Base-by-base conservation (phyloP, 2,329 filamentous ascomycete species). In the Phyllosticta paracitricarpa region DNA sequence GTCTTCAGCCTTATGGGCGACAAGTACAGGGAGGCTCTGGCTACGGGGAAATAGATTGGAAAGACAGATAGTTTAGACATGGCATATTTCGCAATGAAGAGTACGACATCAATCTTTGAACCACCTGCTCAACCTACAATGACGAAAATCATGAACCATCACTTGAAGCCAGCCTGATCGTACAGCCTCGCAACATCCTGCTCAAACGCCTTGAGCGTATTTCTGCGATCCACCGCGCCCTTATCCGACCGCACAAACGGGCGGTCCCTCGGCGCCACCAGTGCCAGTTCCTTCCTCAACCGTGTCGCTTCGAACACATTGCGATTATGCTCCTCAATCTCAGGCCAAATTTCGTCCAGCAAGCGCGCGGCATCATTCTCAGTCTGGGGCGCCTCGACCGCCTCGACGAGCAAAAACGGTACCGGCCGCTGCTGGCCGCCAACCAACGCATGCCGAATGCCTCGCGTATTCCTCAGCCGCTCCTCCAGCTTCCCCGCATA, bases 21-120 rank as follows among this genome's bases (percentile, higher is more conserved):
- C 14, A 68, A 65, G 59, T 76, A 75, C 63, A 68, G 68, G 59
- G 66, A 71, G 58, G 60, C 70, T 19, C 64, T 76, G 51, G 67
- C 64, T n/a, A 65, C 60, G 19, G 59, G 58, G 24, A 57, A 52
- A 48, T 52, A 51, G 25, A 14, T 28, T 35, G 28, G 28, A 35
- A 3, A 26, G 52, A 54, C 12, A 26, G 52, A 54, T 7, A 28
- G 24, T n/a, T n/a, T 17, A 51, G 33, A 28, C 17, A 5, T 22
- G 12, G 9, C 4, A n/a, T n/a, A 6, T 48, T 48, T 5, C 14
- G 40, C 17, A n/a, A 48, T n/a, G 6, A 5, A 48, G 14, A 48
- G 6, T 48, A 30, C 28, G 9, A 30, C 6, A 30, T 4, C 4
- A 30, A 30, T 8, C 28, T 30, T 30, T 30, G 28, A 1, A 5